A percentile compares a stretch with the other conserved stretches of the same genome.
phyloP scores from a whole-genome alignment of 2,329 filamentous ascomycete species.

The Phialemoniopsis sp. region DNA sequence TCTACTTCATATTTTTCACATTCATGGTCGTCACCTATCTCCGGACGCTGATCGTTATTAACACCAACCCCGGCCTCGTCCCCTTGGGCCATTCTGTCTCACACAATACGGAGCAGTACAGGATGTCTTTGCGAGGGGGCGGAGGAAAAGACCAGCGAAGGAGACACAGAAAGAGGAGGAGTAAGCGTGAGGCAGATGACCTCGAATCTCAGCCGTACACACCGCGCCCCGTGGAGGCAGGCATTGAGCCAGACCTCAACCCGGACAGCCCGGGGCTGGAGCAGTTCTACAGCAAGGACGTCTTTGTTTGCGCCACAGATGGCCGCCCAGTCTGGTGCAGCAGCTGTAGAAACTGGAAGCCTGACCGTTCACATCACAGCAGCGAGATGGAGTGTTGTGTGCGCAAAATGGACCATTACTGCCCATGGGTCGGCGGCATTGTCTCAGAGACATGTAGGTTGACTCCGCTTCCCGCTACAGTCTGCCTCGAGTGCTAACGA shows the following conservation, averaged over 20 bases:
- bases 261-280: constrained; percentile 68
- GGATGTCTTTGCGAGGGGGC: constrained; percentile 4
- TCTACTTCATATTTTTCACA: constrained; percentile 70
- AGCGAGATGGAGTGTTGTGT: constrained; percentile 79
- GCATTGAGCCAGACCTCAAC: constrained; percentile 32
- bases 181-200: constrained; percentile 19
- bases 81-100: constrained; percentile 37
- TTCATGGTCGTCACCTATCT: constrained; percentile 65
- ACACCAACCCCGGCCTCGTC: constrained; percentile 68
- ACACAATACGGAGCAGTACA: background rate
- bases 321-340: constrained; percentile 87
- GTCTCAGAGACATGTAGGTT: constrained; percentile 71
- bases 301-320: constrained; percentile 78
- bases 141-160: constrained; percentile 2
- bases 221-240: background rate
- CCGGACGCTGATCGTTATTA: constrained; percentile 65
- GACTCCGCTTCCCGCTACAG: constrained; percentile 1
- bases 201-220: constrained; percentile 27
- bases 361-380: constrained; percentile 83
- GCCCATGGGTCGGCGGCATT: constrained; percentile 94
- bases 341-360: constrained; percentile 81
- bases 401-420: constrained; percentile 91
- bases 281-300: constrained; percentile 74
- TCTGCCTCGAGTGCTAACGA: constrained; percentile 10
- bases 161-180: constrained; percentile 16